These are phyloP conservation scores for Ilex aquifolium DNA, from an alignment of 257 asterid genomes.

Conservation along the genomic window DNA sequence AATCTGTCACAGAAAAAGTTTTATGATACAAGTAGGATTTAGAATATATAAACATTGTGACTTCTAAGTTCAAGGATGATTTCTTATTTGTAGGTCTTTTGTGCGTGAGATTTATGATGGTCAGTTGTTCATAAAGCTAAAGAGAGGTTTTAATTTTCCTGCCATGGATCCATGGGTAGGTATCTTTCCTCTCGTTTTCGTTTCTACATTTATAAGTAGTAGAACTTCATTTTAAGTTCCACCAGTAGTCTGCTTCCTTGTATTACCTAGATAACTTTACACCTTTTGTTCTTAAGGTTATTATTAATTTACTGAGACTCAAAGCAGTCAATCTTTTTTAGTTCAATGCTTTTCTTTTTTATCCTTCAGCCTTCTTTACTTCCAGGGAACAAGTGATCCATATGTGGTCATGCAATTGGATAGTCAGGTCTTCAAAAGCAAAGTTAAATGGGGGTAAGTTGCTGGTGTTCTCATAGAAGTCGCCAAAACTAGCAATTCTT, in stretches of 20 bases:
- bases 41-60: not conserved
- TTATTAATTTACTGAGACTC: no score
- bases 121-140: conserved; percentile 76
- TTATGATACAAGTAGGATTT: not conserved
- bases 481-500: no score
- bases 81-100: conserved; percentile 56
- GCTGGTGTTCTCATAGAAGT: conserved; percentile 3
- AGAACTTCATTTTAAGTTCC: not conserved
- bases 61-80: not conserved
- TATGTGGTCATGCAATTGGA: conserved; percentile 80
- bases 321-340: not conserved
- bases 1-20: not conserved
- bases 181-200: conserved; percentile 21
- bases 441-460: conserved; percentile 95
- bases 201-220: conserved; percentile 10
- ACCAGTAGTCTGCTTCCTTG: not conserved
- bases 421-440: conserved; percentile 75
- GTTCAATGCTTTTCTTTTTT: not conserved
- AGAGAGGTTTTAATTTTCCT: conserved; percentile 73
- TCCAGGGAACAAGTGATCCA: conserved; percentile 98
- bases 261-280: not conserved
- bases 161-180: conserved; percentile 99
- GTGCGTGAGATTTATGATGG: conserved; percentile 91
- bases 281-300: not conserved
- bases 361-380: conserved; percentile 11